These are phyloP conservation scores for Rhododendron ferrugineum DNA, from an alignment of 148 eudicot genomes.

Conservation along the genomic window DNA sequence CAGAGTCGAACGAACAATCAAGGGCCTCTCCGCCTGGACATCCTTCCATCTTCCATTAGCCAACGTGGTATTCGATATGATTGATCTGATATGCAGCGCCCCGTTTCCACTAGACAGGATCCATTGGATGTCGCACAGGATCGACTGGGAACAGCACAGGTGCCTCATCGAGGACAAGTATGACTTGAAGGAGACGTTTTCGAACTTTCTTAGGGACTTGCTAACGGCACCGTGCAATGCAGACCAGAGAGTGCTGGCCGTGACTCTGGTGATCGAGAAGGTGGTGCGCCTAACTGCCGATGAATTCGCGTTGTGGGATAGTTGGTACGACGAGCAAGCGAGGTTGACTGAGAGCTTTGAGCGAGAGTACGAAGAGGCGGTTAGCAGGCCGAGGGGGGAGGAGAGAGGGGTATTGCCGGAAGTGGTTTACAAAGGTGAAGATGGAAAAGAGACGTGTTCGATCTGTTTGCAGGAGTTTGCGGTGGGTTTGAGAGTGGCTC, in stretches of 20 bases:
- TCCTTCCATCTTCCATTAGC: not conserved
- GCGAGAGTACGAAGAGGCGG: not conserved
- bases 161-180: not conserved
- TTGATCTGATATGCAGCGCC: not conserved
- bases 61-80: not conserved
- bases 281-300: not conserved
- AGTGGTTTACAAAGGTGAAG: not conserved
- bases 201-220: not conserved
- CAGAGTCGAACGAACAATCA: not conserved
- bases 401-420: not conserved
- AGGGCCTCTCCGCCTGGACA: not conserved
- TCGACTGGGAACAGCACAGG: not conserved
- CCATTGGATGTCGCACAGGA: not conserved
- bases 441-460: not conserved
- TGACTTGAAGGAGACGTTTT: not conserved
- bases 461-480: slow-evolving; percentile 9
- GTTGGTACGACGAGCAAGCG: not conserved
- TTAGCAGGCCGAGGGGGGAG: not conserved
- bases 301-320: not conserved
- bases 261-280: not conserved
- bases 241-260: not conserved
- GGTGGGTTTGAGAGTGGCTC: not conserved
- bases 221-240: not conserved
- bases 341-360: not conserved
- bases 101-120: not conserved